These are phyloP conservation scores for Rhexocercosporidium sp. DNA, from an alignment of 2,329 filamentous ascomycete genomes.

Conservation along the genomic window DNA sequence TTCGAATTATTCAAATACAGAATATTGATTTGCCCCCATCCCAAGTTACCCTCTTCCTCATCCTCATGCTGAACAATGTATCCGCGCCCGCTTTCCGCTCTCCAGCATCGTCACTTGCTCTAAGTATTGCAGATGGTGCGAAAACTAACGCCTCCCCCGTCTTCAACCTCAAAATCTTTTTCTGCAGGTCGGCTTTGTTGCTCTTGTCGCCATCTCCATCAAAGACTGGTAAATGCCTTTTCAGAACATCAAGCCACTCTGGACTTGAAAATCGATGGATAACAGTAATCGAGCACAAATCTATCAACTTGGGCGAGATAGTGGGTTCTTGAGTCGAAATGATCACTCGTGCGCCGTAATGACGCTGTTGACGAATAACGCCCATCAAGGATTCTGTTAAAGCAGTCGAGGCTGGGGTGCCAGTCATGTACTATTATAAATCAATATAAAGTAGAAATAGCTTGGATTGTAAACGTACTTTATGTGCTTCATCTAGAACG, in stretches of 20 bases:
- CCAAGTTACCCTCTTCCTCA: slow-evolving; percentile 26
- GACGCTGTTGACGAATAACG: slow-evolving; percentile 72
- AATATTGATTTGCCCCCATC: slow-evolving; percentile 26
- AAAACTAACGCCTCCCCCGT: slow-evolving; percentile 56
- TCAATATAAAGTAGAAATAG: slow-evolving; percentile 7
- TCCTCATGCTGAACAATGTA: slow-evolving; percentile 23
- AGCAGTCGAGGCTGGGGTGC: slow-evolving; percentile 55
- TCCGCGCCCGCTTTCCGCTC: slow-evolving; percentile 14
- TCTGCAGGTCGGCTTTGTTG: slow-evolving; percentile 43
- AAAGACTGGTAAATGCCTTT: slow-evolving; percentile 53
- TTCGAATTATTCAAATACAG: slow-evolving; percentile 19
- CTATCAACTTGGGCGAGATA: slow-evolving; percentile 69
- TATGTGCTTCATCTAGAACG: slow-evolving; percentile 81
- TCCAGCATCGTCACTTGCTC: slow-evolving; percentile 20
- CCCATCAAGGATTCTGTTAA: slow-evolving; percentile 67
- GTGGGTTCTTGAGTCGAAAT: slow-evolving; percentile 82
- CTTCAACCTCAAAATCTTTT: slow-evolving; percentile 51
- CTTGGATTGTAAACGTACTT: slow-evolving; percentile 48
- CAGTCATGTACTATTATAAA: slow-evolving; percentile 59
- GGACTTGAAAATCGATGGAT: slow-evolving; percentile 75
- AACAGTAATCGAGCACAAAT: slow-evolving; percentile 72
- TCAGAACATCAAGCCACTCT: slow-evolving; percentile 54
- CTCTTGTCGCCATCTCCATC: slow-evolving; percentile 34
- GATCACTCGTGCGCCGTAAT: slow-evolving; percentile 68
- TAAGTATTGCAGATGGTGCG: slow-evolving; percentile 49